phyloP scores from a whole-genome alignment of 2,329 filamentous ascomycete species.

The Arthrinium puccinioides region DNA sequence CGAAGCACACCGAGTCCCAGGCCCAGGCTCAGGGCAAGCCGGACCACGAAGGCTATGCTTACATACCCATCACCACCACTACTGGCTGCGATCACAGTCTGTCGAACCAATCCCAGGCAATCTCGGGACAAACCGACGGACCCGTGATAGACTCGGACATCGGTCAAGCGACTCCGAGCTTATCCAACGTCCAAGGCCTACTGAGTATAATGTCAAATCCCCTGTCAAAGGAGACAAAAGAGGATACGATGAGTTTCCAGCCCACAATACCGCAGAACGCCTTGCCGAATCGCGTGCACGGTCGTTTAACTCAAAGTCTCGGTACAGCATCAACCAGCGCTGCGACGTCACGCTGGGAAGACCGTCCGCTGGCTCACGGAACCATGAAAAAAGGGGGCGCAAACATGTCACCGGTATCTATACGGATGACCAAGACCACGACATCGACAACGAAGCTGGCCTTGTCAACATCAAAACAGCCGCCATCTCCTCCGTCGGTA shows the following conservation, averaged over 20 bases:
- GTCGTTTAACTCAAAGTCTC: constrained; percentile 15
- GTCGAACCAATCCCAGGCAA: constrained; percentile 6
- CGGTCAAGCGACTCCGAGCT: constrained; percentile 6
- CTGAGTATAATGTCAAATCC: constrained; percentile 7
- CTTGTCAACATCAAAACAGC: no score
- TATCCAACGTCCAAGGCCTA: constrained; percentile 3
- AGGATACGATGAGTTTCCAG: constrained; percentile 14
- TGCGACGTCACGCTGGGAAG: constrained; percentile 3
- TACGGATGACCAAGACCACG: no score
- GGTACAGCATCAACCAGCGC: constrained; percentile 15
- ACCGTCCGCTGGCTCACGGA: neutral
- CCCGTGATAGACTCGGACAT: constrained; percentile 3
- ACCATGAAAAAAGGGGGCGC: neutral
- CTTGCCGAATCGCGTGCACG: constrained; percentile 17
- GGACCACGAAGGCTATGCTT: constrained; percentile 31
- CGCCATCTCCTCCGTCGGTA: no score
- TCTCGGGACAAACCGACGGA: neutral
- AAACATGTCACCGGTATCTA: no score
- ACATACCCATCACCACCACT: constrained; percentile 56
- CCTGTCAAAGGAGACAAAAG: constrained; percentile 4
- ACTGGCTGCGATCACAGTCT: constrained; percentile 39
- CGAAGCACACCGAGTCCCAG: neutral
- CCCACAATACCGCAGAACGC: constrained; percentile 16
- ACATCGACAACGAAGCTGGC: no score
- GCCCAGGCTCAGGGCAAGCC: neutral